phyloP scores from a whole-genome alignment of 2,329 filamentous ascomycete genomes.

The Parastagonospora nodorum region DNA sequence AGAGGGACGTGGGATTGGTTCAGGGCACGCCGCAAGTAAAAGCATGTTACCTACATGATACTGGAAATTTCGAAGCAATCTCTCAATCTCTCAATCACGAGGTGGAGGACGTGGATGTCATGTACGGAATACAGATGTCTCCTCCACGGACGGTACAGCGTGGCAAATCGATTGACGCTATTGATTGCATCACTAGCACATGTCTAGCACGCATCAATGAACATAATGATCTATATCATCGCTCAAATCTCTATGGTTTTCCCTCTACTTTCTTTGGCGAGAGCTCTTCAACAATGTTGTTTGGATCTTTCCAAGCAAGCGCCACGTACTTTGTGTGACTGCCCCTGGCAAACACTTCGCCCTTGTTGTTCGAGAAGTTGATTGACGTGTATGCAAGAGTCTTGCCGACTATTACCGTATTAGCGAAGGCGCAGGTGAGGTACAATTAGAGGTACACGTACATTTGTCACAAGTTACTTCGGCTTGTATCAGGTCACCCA shows the following conservation, averaged over 20 bases:
- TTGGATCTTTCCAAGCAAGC: constrained; percentile 65
- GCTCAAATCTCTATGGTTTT: constrained; percentile 9
- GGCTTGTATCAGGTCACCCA: constrained; percentile 64
- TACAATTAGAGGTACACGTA: constrained; percentile 35
- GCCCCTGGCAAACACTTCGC: constrained; percentile 66
- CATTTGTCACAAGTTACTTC: constrained; percentile 70
- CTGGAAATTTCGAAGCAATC: no score
- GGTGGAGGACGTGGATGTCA: no score
- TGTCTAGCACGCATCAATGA: constrained; percentile 2
- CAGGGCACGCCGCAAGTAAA: neutral
- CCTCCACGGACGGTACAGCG: neutral
- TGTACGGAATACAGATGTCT: no score
- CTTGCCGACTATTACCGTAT: constrained; percentile 60
- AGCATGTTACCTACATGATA: no score
- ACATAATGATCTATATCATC: neutral
- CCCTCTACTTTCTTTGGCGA: constrained; percentile 41
- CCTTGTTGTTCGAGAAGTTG: constrained; percentile 62
- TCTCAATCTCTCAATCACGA: no score
- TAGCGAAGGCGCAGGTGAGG: neutral
- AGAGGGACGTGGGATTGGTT: neutral
- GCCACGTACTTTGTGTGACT: constrained; percentile 72
- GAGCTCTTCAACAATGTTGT: constrained; percentile 65
- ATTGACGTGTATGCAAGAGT: constrained; percentile 68
- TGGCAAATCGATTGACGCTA: neutral
- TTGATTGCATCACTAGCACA: constrained; percentile 11